Conservation (phyloP, 176 grass and related monocot species). For the Triticum timopheevii region DNA sequence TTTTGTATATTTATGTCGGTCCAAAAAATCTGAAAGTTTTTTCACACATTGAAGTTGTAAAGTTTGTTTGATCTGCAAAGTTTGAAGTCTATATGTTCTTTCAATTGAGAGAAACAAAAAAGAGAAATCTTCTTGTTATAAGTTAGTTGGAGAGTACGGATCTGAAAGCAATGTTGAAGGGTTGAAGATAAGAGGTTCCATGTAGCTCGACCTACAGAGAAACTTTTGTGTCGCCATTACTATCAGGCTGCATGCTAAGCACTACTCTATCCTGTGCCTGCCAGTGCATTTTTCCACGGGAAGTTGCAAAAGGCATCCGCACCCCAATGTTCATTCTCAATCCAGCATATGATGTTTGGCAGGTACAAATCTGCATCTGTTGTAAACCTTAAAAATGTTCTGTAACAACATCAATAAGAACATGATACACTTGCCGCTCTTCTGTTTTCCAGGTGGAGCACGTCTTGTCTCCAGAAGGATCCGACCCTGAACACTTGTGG, state of each 20-base stretch:
- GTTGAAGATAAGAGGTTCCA: too few species aligned
- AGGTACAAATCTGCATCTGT: constrained; percentile 46
- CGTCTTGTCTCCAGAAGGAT: constrained; percentile 65
- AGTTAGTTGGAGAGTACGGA: too few species aligned
- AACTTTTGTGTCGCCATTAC: not conserved
- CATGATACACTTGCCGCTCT: not conserved
- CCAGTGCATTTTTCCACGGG: constrained; percentile 69
- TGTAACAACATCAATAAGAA: constrained; percentile 5
- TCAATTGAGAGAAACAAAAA: too few species aligned
- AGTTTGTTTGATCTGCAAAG: too few species aligned
- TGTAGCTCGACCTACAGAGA: too few species aligned
- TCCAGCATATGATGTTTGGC: constrained; percentile 89
- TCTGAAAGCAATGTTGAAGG: too few species aligned
- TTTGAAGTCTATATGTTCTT: too few species aligned
- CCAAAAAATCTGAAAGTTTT: too few species aligned
- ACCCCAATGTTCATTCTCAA: constrained; percentile 88
- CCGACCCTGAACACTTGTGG: constrained; percentile 63
- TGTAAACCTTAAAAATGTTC: constrained; percentile 4
- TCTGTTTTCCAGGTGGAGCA: constrained; percentile 62
- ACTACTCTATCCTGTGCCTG: not conserved
- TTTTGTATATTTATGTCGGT: too few species aligned
- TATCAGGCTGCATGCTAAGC: constrained; percentile 26
- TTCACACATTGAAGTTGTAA: too few species aligned
- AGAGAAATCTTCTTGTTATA: too few species aligned
- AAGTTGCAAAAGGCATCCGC: constrained; percentile 70